Evolutionary conservation across 1,139 yeast species (phyloP), one percentile per base, ranked within the genome.

Genomic region (Geotrichum aggregatum): DNA sequence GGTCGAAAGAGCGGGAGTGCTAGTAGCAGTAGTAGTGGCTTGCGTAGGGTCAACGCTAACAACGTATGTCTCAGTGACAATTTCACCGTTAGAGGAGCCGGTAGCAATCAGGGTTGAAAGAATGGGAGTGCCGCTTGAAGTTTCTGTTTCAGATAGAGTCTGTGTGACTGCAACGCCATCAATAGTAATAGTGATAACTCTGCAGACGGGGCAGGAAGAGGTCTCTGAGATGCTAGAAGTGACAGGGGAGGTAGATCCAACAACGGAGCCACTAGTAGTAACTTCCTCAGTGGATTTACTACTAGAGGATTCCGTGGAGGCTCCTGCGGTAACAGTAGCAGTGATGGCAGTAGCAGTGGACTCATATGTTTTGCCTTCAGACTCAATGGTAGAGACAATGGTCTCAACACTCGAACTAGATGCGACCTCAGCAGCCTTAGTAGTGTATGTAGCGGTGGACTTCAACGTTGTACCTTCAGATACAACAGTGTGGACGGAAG

Each of bases 191-290:
- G 48, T 44, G 24, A 11, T 22, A 4, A 44, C 47, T 14, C 38
- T 31, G 30, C 52, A 49, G 13, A n/a, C 46, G 24, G 52, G 19
- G n/a, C 52, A 49, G 13, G 49, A 40, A 43, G 39, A 16, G 16
- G 51, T 21, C 7, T 19, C 38, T 21, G 24, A 7, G 24, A 16
- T 24, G 14, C 42, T 13, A 8, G 50, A 39, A 7, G 28, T 4
- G 10, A 22, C 31, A 22, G 43, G 16, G 16, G 14, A 11, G 14
- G 31, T 38, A 18, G 22, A 6, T 21, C 16, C n/a, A 41, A 26
- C 11, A 18, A 33, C 1, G 10, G 19, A 16, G 10, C 19, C 10
- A 24, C 28, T 24, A 24, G 30, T 38, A 18, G 41, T 38, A 7
- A 14, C 28, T 13, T 11, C 26, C n/a, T 38, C 26, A 13, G 41